Conservation (phyloP, 805 yeast genomes). For the Zygosaccharomyces bailii region DNA sequence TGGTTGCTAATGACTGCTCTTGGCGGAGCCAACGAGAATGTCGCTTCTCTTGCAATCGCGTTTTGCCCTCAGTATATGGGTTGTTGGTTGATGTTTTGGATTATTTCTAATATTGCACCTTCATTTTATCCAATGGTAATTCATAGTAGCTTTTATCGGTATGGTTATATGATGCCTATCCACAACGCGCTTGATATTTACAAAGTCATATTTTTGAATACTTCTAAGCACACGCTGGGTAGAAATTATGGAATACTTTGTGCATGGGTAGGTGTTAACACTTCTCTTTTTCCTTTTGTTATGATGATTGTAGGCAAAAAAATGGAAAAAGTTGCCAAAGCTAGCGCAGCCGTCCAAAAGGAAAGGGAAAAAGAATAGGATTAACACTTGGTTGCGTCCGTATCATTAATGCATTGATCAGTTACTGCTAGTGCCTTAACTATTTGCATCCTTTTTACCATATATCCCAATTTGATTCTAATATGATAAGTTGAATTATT, state of each 20-base stretch:
- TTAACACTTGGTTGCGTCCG: too few relatives aligned
- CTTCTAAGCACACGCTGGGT: conserved; percentile 57
- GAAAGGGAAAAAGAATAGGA: too few relatives aligned
- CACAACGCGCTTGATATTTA: conserved; percentile 61
- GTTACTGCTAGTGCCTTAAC: too few relatives aligned
- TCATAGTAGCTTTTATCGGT: conserved; percentile 53
- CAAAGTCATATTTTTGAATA: conserved; percentile 55
- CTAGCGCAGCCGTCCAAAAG: too few relatives aligned
- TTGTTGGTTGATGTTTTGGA: conserved; percentile 70
- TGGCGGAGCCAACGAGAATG: conserved; percentile 70
- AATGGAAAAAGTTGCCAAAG: conserved; percentile 34
- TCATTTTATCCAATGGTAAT: conserved; percentile 64
- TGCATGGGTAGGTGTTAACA: conserved; percentile 58
- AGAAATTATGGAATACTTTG: conserved; percentile 55
- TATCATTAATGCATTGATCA: too few relatives aligned
- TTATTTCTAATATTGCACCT: conserved; percentile 63
- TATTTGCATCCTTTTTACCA: too few relatives aligned
- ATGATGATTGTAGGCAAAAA: conserved; percentile 41
- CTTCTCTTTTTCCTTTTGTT: conserved; percentile 43
- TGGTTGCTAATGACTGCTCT: conserved; percentile 70
- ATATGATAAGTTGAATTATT: too few relatives aligned
- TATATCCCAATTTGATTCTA: too few relatives aligned
- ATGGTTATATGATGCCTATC: conserved; percentile 67
- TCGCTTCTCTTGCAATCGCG: conserved; percentile 50
- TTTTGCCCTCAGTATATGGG: conserved; percentile 62